Conservation (phyloP, 495 filamentous ascomycete species). For the Pseudevernia furfuracea region DNA sequence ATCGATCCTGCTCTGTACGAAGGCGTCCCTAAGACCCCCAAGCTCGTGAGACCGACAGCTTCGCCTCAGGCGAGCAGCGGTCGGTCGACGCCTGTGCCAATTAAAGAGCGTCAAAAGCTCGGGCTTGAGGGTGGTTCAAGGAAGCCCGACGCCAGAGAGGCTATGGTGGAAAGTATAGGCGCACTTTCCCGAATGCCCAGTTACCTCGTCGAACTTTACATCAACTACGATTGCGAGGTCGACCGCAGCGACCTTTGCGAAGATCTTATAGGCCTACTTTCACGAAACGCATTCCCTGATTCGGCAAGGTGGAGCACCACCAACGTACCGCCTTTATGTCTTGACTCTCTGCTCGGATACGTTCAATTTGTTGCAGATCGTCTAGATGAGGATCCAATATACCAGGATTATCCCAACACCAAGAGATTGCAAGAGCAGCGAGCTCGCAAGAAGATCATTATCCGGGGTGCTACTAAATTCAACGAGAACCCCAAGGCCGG, state of each 20-base stretch:
- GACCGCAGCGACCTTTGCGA: slow-evolving; percentile 89
- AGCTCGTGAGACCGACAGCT: slow-evolving; percentile 71
- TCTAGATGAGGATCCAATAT: slow-evolving; percentile 58
- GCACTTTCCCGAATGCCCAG: slow-evolving; percentile 84
- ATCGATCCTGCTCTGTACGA: slow-evolving; percentile 90
- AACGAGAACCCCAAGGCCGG: slow-evolving; percentile 91
- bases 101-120: slow-evolving; percentile 87
- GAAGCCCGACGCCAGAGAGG: slow-evolving; percentile 89
- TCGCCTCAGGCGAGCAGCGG: slow-evolving; percentile 67
- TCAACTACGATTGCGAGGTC: slow-evolving; percentile 97
- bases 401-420: slow-evolving; percentile 60
- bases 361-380: slow-evolving; percentile 86
- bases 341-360: slow-evolving; percentile 85
- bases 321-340: slow-evolving; percentile 89
- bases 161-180: slow-evolving; percentile 96
- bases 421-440: slow-evolving; percentile 59
- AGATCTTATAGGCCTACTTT: slow-evolving; percentile 87
- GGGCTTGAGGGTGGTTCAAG: slow-evolving; percentile 87
- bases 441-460: slow-evolving; percentile 74
- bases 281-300: slow-evolving; percentile 91
- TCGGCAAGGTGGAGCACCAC: slow-evolving; percentile 99
- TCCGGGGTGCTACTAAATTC: slow-evolving; percentile 83
- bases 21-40: slow-evolving; percentile 85
- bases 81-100: slow-evolving; percentile 81
- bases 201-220: slow-evolving; percentile 89